These are phyloP conservation scores for Sporothrix luriei DNA, from an alignment of 2,329 filamentous ascomycete species.

Conservation along the genomic window DNA sequence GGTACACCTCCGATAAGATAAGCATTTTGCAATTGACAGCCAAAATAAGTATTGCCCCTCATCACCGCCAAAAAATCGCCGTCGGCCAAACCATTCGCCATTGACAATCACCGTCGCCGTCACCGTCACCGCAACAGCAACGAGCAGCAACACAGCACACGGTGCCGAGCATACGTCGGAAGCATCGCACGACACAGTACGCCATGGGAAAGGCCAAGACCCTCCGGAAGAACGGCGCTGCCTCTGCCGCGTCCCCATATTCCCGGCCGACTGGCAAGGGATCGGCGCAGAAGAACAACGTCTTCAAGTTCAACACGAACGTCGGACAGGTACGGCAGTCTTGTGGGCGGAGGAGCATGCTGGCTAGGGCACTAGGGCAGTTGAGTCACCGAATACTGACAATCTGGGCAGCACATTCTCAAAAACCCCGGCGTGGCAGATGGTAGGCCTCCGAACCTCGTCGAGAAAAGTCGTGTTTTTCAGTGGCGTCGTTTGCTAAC, in stretches of 20 bases:
- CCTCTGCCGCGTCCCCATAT: slow-evolving; percentile 44
- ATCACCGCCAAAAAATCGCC: slow-evolving; percentile 36
- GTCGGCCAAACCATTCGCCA: not conserved
- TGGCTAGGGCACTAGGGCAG: not conserved
- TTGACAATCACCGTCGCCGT: not conserved
- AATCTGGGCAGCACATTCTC: slow-evolving; percentile 66
- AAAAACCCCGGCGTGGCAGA: slow-evolving; percentile 54
- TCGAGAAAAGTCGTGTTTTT: not conserved
- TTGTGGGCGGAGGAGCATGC: not conserved
- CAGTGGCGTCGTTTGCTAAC: slow-evolving; percentile 15
- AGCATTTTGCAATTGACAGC: slow-evolving; percentile 2
- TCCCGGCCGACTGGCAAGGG: slow-evolving; percentile 38
- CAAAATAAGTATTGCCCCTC: slow-evolving; percentile 35
- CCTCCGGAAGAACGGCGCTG: slow-evolving; percentile 43
- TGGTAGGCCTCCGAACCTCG: slow-evolving; percentile 27
- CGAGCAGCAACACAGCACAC: slow-evolving; percentile 4
- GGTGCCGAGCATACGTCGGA: not conserved
- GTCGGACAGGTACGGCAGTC: slow-evolving; percentile 59
- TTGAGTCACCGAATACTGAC: not conserved
- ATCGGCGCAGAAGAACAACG: slow-evolving; percentile 64
- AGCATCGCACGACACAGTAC: too few species aligned
- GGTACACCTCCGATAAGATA: slow-evolving; percentile 31
- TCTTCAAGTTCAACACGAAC: slow-evolving; percentile 96
- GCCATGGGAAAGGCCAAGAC: slow-evolving; percentile 49
- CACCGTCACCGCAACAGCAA: too few species aligned